A percentile compares a stretch with the other conserved stretches of the same genome.
These are phyloP conservation scores for Leccinum obscurum DNA, from an alignment of 768 basidiomycete genomes.

Conservation along the genomic window DNA sequence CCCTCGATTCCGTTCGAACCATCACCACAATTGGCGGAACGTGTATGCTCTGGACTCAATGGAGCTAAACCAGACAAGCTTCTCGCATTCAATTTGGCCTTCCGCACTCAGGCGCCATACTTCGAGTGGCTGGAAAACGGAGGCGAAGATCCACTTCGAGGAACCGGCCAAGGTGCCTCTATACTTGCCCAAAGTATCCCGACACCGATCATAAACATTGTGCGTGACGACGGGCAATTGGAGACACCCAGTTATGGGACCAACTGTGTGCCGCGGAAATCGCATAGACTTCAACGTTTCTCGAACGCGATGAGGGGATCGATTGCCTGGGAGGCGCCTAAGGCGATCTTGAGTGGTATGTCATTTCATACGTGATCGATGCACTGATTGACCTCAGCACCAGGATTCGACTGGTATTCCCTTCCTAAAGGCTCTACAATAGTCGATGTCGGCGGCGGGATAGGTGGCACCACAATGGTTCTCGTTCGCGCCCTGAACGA, in stretches of 20 bases:
- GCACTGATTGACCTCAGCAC: not conserved
- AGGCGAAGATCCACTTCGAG: conserved; percentile 33
- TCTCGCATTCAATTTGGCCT: conserved; percentile 73
- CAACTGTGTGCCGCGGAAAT: conserved; percentile 29
- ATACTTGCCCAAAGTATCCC: not conserved
- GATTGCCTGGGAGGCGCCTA: conserved; percentile 66
- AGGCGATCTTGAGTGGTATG: conserved; percentile 55
- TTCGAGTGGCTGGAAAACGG: conserved; percentile 77
- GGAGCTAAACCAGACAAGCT: conserved; percentile 14
- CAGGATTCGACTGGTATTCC: conserved; percentile 60
- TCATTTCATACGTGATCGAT: not conserved
- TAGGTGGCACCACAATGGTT: conserved; percentile 52
- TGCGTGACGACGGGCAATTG: not conserved
- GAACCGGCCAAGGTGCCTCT: conserved; percentile 24
- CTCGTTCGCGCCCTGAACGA: conserved; percentile 40
- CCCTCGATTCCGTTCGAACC: not conserved
- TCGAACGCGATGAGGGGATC: conserved; percentile 78
- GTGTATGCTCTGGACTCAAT: not conserved
- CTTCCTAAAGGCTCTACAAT: conserved; percentile 52
- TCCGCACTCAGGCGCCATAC: conserved; percentile 51
- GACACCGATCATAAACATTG: not conserved
- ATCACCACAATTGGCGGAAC: not conserved
- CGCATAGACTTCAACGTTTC: conserved; percentile 63
- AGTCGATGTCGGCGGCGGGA: conserved; percentile 72
- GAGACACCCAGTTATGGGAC: not conserved